Base-by-base conservation (phyloP, 208 protist species). In the Blechomonas ayalai region DNA sequence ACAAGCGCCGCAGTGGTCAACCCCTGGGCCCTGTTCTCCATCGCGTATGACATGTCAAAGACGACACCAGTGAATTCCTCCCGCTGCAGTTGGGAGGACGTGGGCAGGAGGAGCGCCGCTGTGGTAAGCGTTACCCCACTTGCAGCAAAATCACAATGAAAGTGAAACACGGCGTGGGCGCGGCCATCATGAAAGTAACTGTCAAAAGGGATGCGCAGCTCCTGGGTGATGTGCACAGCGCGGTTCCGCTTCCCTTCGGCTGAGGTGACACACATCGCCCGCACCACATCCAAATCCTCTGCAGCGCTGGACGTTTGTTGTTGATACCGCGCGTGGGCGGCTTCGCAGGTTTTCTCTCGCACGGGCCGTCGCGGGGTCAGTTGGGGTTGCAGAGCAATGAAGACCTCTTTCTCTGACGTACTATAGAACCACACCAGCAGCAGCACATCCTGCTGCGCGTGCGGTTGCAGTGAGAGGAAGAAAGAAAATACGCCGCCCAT, bases 51-150 rank as follows among this genome's bases (percentile, higher is more conserved):
- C 4, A 36, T 43, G 58, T 69, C 42, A 59, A 69, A 83, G n/a
- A 49, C 39, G 0, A 27, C 25, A 26, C 65, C 57, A 6, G 59
- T 72, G 34, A 88, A 73, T 16, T 52, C 37, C 46, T 67, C 55
- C 52, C 75, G 70, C 33, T 81, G 66, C 28, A 59, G 38, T 9
- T 63, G 53, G 9, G 73, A 72, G 26, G 73, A 59, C 10, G 27
- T 32, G 4, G 31, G 33, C 0, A 59, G 61, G 15, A 80, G 35
- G 0, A 88, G 60, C 12, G 53, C 67, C 0, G 61, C 19, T n/a
- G 67, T 47, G 34, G 41, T 71, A 19, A 79, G 10, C 6, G 45
- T 47, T 5, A 69, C 55, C 9, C 52, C 55, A 4, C 52, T 49
- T 15, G 35, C 55, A n/a, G 45, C 34, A 25, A 58, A 69, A 33